Conservation (phyloP, 331 rosid genomes). For the Rhamnella rubrinervis region DNA sequence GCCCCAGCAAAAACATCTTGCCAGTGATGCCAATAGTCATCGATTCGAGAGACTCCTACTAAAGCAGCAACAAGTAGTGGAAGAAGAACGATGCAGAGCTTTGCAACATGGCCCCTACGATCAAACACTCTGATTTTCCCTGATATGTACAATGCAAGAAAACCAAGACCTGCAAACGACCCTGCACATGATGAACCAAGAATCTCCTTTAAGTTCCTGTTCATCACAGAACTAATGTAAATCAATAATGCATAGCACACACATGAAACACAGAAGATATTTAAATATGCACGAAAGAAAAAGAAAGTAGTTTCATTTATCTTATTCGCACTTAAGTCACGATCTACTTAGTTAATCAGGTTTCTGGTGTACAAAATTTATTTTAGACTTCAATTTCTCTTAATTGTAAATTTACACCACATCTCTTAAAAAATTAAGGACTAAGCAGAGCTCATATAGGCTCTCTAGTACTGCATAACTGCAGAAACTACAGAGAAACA, state of each 20-base stretch:
- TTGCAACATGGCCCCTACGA: constrained; percentile 78
- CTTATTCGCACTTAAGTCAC: too few relatives aligned
- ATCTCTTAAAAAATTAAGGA: too few relatives aligned
- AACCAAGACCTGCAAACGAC: constrained; percentile 94
- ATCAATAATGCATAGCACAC: neutral
- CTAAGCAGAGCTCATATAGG: too few relatives aligned
- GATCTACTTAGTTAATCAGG: neutral
- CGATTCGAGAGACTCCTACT: constrained; percentile 87
- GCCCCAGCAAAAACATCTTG: constrained; percentile 87
- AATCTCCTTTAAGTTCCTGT: constrained; percentile 13
- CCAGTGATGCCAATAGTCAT: constrained; percentile 99
- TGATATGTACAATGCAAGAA: constrained; percentile 75
- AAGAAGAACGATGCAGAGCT: constrained; percentile 67
- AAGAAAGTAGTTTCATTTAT: too few relatives aligned
- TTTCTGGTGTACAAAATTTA: too few relatives aligned
- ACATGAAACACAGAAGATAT: neutral
- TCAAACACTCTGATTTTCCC: constrained; percentile 86
- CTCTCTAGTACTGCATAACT: too few relatives aligned
- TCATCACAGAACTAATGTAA: constrained; percentile 14
- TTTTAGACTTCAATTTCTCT: too few relatives aligned
- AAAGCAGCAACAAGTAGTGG: constrained; percentile 81
- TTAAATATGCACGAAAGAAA: too few relatives aligned
- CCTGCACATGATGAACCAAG: constrained; percentile 47
- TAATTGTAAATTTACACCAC: too few relatives aligned
- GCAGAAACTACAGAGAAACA: too few relatives aligned